Conservation (phyloP, 352 stramenopile genomes). For the Globisporangium irregulare region DNA sequence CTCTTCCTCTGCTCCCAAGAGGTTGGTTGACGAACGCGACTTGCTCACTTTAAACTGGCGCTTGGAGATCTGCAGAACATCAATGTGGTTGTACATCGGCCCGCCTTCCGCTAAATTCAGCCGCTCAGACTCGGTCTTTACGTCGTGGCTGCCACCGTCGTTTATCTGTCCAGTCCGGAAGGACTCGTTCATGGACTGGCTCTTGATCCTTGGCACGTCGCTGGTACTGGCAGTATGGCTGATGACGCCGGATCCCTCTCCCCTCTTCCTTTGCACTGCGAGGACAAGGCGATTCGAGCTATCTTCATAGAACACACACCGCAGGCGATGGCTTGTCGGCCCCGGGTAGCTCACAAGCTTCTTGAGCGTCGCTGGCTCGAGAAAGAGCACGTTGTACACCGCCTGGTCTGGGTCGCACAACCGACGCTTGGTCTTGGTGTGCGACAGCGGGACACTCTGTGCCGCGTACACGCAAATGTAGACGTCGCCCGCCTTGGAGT, state of each 20-base stretch:
- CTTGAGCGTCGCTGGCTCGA: slow-evolving; percentile 60
- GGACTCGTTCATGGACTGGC: background rate
- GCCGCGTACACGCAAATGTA: slow-evolving; percentile 63
- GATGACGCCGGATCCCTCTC: slow-evolving; percentile 4
- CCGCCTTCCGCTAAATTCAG: slow-evolving; percentile 15
- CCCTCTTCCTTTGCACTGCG: slow-evolving; percentile 18
- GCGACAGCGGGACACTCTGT: slow-evolving; percentile 10
- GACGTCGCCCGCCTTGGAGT: slow-evolving; percentile 40
- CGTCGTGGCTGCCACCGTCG: background rate
- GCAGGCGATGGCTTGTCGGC: slow-evolving; percentile 35
- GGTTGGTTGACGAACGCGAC: background rate
- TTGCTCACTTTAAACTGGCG: slow-evolving; percentile 21
- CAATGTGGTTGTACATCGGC: slow-evolving; percentile 39
- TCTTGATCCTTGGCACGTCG: background rate
- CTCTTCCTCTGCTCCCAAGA: background rate
- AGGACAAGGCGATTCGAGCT: slow-evolving; percentile 41
- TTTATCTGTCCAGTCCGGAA: background rate
- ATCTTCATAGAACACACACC: slow-evolving; percentile 42
- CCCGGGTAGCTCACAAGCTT: slow-evolving; percentile 53
- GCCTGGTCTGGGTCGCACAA: background rate
- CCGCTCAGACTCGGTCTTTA: slow-evolving; percentile 5
- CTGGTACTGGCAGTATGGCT: background rate
- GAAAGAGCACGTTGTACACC: slow-evolving; percentile 46
- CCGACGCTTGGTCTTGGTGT: slow-evolving; percentile 6
- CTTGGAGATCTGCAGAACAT: slow-evolving; percentile 53